phyloP scores from a whole-genome alignment of 352 stramenopile genomes.

The Phytophthora sansomeana region DNA sequence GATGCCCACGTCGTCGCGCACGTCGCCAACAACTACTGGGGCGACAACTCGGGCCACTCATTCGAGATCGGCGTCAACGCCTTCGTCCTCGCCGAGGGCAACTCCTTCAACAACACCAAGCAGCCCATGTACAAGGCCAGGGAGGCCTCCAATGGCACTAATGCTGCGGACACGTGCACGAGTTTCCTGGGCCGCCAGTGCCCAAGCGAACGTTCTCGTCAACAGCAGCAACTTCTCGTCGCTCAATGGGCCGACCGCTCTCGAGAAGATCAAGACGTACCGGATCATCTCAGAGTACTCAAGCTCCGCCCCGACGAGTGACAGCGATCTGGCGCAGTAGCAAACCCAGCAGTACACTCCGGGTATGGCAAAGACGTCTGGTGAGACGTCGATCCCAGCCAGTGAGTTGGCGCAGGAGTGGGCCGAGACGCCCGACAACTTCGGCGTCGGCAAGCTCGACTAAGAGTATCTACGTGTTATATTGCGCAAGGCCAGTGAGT shows the following conservation, averaged over 20 bases:
- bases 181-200: slow-evolving; percentile 30
- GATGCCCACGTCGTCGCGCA: too few species aligned
- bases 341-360: slow-evolving; percentile 29
- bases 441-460: too few species aligned
- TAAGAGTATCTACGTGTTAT: slow-evolving; percentile 19
- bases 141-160: slow-evolving; percentile 3
- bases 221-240: slow-evolving; percentile 37
- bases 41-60: too few species aligned
- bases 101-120: too few species aligned
- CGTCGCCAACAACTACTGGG: too few species aligned
- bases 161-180: slow-evolving; percentile 17
- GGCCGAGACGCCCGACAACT: too few species aligned
- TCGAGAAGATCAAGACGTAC: slow-evolving; percentile 19
- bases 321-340: slow-evolving; percentile 16
- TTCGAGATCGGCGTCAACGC: too few species aligned
- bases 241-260: slow-evolving; percentile 13
- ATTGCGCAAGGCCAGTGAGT: slow-evolving; percentile 17
- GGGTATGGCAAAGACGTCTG: slow-evolving; percentile 16
- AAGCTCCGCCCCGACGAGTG: slow-evolving; percentile 1
- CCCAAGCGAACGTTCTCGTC: slow-evolving; percentile 33
- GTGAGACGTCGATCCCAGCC: slow-evolving; percentile 13
- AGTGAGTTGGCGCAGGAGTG: too few species aligned
- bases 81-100: too few species aligned
- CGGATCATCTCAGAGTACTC: slow-evolving; percentile 17
- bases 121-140: slow-evolving; percentile 16